Conservation (phyloP, 768 basidiomycete genomes). For the Candolleomyces aberdarensis region DNA sequence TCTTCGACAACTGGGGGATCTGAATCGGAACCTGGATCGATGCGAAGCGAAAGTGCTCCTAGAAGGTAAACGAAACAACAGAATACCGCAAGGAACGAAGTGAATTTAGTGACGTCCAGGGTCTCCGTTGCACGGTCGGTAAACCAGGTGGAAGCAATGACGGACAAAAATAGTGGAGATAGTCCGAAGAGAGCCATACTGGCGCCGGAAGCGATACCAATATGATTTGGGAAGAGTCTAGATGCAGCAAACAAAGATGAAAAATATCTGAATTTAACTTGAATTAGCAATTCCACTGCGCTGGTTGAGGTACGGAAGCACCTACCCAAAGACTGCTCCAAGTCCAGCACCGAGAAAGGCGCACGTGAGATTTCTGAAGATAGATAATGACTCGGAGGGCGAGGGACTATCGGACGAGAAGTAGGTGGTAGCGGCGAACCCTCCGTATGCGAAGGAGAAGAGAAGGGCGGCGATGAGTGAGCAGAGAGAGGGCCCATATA, state of each 20-base stretch:
- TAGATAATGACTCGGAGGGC: slow-evolving; percentile 45
- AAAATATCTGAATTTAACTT: slow-evolving; percentile 47
- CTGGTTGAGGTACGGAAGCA: slow-evolving; percentile 4
- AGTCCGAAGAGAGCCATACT: slow-evolving; percentile 78
- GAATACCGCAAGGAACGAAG: slow-evolving; percentile 54
- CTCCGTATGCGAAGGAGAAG: slow-evolving; percentile 58
- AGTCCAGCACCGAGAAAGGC: slow-evolving; percentile 65
- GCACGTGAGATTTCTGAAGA: slow-evolving; percentile 37
- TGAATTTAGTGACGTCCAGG: slow-evolving; percentile 45
- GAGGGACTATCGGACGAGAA: slow-evolving; percentile 37
- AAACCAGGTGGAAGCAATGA: slow-evolving; percentile 62
- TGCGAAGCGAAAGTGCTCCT: slow-evolving; percentile 44
- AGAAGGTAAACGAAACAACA: slow-evolving; percentile 51
- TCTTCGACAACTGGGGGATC: not conserved
- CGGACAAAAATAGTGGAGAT: slow-evolving; percentile 71
- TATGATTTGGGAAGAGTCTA: slow-evolving; percentile 61
- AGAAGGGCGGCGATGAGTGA: slow-evolving; percentile 60
- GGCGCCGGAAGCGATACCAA: slow-evolving; percentile 62
- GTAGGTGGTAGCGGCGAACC: slow-evolving; percentile 59
- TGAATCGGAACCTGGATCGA: slow-evolving; percentile 4
- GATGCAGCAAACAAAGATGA: slow-evolving; percentile 75
- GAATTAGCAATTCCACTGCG: not conserved
- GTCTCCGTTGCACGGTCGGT: slow-evolving; percentile 40
- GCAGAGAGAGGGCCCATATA: slow-evolving; percentile 62
- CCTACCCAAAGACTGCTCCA: slow-evolving; percentile 73